Base-by-base conservation (phyloP, 208 protist species). In the Naegleria lovaniensis region DNA sequence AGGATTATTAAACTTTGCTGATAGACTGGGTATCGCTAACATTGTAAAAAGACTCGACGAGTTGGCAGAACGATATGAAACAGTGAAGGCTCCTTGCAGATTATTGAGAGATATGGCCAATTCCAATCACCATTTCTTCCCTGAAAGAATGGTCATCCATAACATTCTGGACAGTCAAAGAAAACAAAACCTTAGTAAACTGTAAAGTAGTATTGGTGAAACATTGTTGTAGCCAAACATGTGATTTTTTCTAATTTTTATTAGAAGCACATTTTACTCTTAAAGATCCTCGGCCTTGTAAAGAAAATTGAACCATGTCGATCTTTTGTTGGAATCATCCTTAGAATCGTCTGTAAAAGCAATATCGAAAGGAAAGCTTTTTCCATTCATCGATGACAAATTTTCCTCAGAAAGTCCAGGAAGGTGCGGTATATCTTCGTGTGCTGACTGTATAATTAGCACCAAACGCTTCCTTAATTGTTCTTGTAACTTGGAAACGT, bases 1-100 rank as follows among this genome's bases (percentile, higher is more conserved):
- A 29, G 96, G 96, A 13, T 93, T 96, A 7, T 94, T 93, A 79
- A 94, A 94, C 91, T 97, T 95, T 90, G 94, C 95, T 0, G 96
- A 97, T 89, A 90, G 93, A 7, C 93, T 94, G 33, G 95, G 95
- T 0, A 85, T 95, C 0, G 90, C 93, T 39, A 92, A 92, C 87
- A 88, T 98, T 15, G 92, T 97, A 3, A 67, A 93, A 33, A 92
- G 93, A 52, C 95, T 97, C 93, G 38, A 94, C 51, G 92, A 95
- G 59, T 95, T 96, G 79, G 91, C 95, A 48, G 90, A 90, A n/a
- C 93, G 93, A 91, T 92, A 90, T 38, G 93, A 93, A 85, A 93
- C 92, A 58, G 90, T 93, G 91, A 96, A 96, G 91, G 92, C 91
- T 51, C 95, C 96, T 6, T 93, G 91, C 79, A 89, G 89, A 89